Evolutionary conservation across 495 filamentous ascomycete species (phyloP).

Genomic region (Copromyces sp.): DNA sequence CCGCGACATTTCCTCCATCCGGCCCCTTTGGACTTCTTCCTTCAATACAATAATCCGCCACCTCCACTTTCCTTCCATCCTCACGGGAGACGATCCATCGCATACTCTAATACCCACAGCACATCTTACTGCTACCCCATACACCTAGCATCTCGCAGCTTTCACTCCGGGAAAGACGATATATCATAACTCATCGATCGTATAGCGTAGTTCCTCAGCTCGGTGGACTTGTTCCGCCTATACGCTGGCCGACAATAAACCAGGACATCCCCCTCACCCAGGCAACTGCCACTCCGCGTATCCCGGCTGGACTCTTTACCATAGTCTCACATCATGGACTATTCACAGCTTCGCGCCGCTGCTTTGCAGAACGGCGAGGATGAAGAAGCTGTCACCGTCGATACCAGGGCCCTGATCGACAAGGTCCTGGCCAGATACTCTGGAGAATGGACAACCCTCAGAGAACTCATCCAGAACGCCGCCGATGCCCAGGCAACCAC

Average conservation of each 20-base stretch:
- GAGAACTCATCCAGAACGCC: constrained; percentile 96
- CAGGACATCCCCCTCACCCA: not conserved
- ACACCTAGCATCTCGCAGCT: not conserved
- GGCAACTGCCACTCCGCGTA: not conserved
- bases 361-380: constrained; percentile 77
- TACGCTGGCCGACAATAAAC: not conserved
- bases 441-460: constrained; percentile 76
- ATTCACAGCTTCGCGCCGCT: constrained; percentile 70
- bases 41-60: not conserved
- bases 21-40: not conserved
- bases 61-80: not conserved
- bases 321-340: constrained; percentile 46
- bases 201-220: not conserved
- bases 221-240: not conserved
- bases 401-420: constrained; percentile 92
- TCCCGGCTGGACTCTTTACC: not conserved
- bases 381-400: constrained; percentile 97
- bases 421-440: constrained; percentile 94
- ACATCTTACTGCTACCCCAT: not conserved
- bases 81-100: not conserved
- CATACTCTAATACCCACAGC: not conserved
- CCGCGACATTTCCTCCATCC: not conserved
- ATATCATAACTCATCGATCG: not conserved
- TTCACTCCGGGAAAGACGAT: not conserved
- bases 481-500: constrained; percentile 87